These are phyloP conservation scores for Fraxinus latifolia DNA, from an alignment of 305 asterid species.

Conservation along the genomic window DNA sequence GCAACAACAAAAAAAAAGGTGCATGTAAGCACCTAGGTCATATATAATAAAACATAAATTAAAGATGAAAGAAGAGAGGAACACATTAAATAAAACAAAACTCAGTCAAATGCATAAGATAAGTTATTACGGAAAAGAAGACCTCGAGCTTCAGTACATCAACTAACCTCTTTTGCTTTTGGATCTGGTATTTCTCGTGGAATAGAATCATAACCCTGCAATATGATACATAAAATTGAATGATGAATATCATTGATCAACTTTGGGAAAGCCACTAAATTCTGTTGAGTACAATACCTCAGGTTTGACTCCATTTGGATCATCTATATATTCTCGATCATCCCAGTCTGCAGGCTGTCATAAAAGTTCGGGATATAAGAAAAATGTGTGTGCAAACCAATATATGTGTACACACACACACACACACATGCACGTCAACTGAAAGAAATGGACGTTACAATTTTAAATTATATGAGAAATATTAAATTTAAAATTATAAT, in stretches of 20 bases:
- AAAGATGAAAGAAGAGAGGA: background rate
- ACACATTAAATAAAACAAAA: background rate
- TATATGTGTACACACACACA: background rate
- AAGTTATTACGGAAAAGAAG: background rate
- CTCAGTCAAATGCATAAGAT: background rate
- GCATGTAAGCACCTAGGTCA: background rate
- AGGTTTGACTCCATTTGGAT: constrained; percentile 74
- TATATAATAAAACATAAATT: background rate
- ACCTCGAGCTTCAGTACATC: background rate
- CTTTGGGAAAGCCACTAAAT: constrained; percentile 14
- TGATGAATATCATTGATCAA: background rate
- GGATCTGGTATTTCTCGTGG: constrained; percentile 95
- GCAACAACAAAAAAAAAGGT: background rate
- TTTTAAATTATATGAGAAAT: background rate
- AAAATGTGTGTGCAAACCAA: background rate
- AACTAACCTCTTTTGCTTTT: constrained; percentile 72
- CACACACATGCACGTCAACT: background rate
- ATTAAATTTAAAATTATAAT: background rate
- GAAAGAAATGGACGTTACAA: background rate
- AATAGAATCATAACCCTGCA: constrained; percentile 92
- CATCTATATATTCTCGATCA: constrained; percentile 86
- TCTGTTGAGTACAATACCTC: constrained; percentile 49
- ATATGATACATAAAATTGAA: constrained; percentile 13
- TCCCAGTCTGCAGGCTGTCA: constrained; percentile 98
- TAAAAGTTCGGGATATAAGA: constrained; percentile 8